A percentile compares a stretch with the other conserved stretches of the same genome.
phyloP scores from a whole-genome alignment of 306 rosid genomes.

The Vachellia pachyceras region DNA sequence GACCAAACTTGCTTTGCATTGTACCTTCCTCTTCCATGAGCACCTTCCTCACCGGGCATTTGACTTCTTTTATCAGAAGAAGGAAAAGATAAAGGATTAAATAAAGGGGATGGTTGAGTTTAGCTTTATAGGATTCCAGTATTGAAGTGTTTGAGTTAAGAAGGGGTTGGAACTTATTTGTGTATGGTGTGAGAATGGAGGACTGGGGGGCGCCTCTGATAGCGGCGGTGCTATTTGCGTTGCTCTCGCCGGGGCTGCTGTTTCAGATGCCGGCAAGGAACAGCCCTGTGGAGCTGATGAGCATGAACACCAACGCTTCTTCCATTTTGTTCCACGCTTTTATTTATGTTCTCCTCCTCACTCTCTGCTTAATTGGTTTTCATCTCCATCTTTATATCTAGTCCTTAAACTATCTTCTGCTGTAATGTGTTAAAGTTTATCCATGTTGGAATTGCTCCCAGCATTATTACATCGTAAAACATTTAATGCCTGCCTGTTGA shows the following conservation, averaged over 20 bases:
- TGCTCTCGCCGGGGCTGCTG: conserved; percentile 61
- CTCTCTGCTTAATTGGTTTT: conserved; percentile 56
- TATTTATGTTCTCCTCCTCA: conserved; percentile 54
- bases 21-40: conserved; percentile 5
- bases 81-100: neutral
- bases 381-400: conserved; percentile 56
- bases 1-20: neutral
- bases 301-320: conserved; percentile 57
- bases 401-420: neutral
- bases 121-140: conserved; percentile 48
- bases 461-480: neutral
- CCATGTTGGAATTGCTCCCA: neutral
- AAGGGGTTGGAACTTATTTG: neutral
- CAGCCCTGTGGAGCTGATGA: conserved; percentile 52
- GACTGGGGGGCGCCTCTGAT: conserved; percentile 67
- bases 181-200: conserved; percentile 23
- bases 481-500: neutral
- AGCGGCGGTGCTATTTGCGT: conserved; percentile 62
- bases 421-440: neutral
- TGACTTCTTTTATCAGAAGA: neutral
- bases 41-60: neutral
- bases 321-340: conserved; percentile 64
- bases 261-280: conserved; percentile 65
- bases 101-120: neutral
- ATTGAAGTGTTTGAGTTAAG: conserved; percentile 30